A percentile compares a stretch with the other conserved stretches of the same genome.
These are phyloP conservation scores for Aegilops longissima DNA, from an alignment of 176 grass and related monocot species.

Conservation along the genomic window DNA sequence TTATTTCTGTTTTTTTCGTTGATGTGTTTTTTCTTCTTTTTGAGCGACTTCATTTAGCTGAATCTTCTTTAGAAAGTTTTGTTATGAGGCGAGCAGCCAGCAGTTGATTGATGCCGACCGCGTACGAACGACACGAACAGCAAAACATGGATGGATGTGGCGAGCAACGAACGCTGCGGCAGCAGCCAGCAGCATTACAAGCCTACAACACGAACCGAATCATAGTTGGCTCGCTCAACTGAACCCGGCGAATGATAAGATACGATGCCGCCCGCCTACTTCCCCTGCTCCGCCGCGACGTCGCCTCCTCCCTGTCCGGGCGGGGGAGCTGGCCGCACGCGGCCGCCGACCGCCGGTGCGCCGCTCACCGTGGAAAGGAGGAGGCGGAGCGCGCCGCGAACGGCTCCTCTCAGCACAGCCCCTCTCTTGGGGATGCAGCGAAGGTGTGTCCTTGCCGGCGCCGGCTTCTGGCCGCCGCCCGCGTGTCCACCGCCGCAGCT, in stretches of 20 bases:
- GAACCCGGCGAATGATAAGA: too few species aligned
- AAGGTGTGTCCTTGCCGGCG: background rate
- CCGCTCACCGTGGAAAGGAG: background rate
- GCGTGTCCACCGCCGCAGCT: background rate
- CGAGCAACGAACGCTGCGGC: too few species aligned
- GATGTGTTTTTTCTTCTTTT: too few species aligned
- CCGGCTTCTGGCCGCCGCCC: background rate
- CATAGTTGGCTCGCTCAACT: background rate
- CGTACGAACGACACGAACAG: too few species aligned
- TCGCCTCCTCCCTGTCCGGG: background rate
- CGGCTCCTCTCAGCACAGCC: constrained; percentile 33
- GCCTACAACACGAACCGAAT: too few species aligned
- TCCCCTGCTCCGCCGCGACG: constrained; percentile 10
- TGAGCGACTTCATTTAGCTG: too few species aligned
- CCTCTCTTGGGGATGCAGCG: constrained; percentile 42
- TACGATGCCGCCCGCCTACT: background rate
- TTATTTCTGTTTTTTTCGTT: too few species aligned
- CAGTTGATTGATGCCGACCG: too few species aligned
- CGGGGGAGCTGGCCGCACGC: constrained; percentile 23
- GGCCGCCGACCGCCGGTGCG: background rate
- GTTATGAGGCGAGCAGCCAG: too few species aligned
- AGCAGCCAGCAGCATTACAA: too few species aligned
- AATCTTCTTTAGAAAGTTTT: too few species aligned
- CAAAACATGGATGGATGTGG: too few species aligned
- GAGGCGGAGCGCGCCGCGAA: constrained; percentile 7